Percentiles rank a stretch among this genome's conserved stretches.
Conservation (phyloP, 331 rosid species). For the Quercus phellos region DNA sequence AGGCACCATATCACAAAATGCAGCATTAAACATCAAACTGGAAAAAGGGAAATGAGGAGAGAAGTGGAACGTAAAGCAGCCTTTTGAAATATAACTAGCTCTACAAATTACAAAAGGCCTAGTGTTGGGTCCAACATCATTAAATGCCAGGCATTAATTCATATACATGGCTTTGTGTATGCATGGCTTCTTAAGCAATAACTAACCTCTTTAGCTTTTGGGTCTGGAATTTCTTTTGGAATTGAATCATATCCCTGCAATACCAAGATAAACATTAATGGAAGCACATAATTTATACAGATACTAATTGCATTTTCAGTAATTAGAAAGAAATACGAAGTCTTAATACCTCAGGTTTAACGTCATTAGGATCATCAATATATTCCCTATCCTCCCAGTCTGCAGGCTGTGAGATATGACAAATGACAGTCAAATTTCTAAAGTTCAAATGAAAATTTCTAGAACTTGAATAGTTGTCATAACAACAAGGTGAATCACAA, state of each 20-base stretch:
- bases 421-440: constrained; percentile 12
- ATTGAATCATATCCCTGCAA: constrained; percentile 80
- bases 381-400: constrained; percentile 80
- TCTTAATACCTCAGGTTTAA: constrained; percentile 60
- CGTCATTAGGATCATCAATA: constrained; percentile 53
- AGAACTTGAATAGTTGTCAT: neutral
- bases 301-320: neutral
- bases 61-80: neutral
- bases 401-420: constrained; percentile 47
- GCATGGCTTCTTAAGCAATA: neutral
- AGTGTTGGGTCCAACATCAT: no score
- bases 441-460: neutral
- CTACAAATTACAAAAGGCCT: neutral
- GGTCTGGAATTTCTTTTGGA: constrained; percentile 71
- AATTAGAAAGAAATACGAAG: neutral
- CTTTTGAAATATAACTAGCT: neutral
- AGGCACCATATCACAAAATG: constrained; percentile 11
- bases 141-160: no score
- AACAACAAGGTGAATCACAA: neutral
- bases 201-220: constrained; percentile 69
- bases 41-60: neutral
- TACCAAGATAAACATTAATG: constrained; percentile 21
- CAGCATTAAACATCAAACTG: constrained; percentile 8
- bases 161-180: neutral
- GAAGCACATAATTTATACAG: constrained; percentile 11